These are phyloP conservation scores for Cladophialophora exuberans DNA, from an alignment of 2,329 filamentous ascomycete genomes.

Conservation along the genomic window DNA sequence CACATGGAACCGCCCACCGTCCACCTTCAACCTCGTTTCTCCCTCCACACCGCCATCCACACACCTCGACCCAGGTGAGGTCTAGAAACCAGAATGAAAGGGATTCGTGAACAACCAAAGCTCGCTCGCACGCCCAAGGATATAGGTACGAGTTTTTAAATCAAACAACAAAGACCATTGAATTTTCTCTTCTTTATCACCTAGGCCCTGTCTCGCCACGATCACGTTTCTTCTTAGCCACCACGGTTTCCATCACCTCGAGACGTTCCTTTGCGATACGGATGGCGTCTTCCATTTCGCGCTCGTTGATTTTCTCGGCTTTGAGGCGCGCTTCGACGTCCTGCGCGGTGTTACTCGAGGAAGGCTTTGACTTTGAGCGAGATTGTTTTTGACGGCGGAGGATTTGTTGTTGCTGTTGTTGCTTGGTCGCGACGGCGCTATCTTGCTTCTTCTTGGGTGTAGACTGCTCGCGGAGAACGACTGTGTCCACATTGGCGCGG, in stretches of 20 bases:
- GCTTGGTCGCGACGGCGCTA: conserved; percentile 32
- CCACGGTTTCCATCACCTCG: conserved; percentile 72
- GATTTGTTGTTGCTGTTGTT: conserved; percentile 35
- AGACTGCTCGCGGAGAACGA: conserved; percentile 40
- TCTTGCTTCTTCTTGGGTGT: not conserved
- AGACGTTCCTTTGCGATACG: conserved; percentile 84
- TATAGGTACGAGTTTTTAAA: too few species aligned
- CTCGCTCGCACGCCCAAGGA: too few species aligned
- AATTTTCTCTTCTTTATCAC: too few species aligned
- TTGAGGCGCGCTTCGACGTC: conserved; percentile 61
- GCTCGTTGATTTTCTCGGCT: conserved; percentile 70
- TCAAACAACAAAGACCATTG: too few species aligned
- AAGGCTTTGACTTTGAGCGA: conserved; percentile 27
- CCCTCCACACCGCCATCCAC: too few species aligned
- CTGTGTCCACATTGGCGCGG: conserved; percentile 71
- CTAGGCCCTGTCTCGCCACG: too few species aligned
- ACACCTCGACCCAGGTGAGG: too few species aligned
- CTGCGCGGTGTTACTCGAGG: conserved; percentile 40
- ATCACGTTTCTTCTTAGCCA: conserved; percentile 53
- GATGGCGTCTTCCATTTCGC: conserved; percentile 79
- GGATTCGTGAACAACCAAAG: too few species aligned
- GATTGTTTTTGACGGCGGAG: too few species aligned
- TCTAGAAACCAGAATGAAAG: too few species aligned
- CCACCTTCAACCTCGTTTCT: too few species aligned
- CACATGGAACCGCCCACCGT: too few species aligned